Evolutionary conservation across 345 rosid genomes (phyloP).

Genomic region (Hypericum androsaemum): DNA sequence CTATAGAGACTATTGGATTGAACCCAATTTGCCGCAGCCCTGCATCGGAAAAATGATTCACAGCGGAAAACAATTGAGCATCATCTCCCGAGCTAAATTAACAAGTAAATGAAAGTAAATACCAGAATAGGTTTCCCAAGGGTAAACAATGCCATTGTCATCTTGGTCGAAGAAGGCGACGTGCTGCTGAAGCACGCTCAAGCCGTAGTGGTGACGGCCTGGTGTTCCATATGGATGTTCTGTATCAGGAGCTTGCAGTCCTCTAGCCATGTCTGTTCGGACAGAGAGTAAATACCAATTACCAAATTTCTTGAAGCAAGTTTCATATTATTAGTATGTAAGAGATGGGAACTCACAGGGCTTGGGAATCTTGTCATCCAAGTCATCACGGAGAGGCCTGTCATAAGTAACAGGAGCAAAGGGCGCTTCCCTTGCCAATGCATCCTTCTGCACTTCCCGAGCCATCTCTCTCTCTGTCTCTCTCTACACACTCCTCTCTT

Average conservation of each 20-base stretch:
- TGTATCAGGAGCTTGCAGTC: conserved; percentile 55
- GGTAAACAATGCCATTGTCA: conserved; percentile 74
- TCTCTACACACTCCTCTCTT: too few relatives aligned
- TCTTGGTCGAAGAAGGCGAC: conserved; percentile 75
- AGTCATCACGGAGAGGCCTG: conserved; percentile 45
- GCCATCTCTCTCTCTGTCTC: conserved; percentile 7
- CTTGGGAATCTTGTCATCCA: conserved; percentile 58
- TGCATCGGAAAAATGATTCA: conserved; percentile 2
- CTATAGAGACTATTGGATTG: conserved; percentile 42
- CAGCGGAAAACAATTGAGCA: too few relatives aligned
- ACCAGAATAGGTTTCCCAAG: conserved; percentile 95
- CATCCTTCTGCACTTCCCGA: conserved; percentile 26
- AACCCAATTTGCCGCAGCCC: conserved; percentile 65
- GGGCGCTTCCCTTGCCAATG: conserved; percentile 59
- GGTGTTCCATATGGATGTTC: conserved; percentile 60
- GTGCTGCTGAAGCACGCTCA: conserved; percentile 84
- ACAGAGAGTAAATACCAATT: too few relatives aligned
- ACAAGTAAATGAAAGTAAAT: background rate
- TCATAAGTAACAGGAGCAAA: conserved; percentile 60
- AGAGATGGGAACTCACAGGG: conserved; percentile 37
- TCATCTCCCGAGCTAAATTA: too few relatives aligned
- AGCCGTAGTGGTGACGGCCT: conserved; percentile 34
- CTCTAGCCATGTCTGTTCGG: conserved; percentile 60
- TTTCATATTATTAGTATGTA: too few relatives aligned
- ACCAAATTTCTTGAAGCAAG: too few relatives aligned